These are phyloP conservation scores for Fraxinus quadrangulata DNA, from an alignment of 257 asterid species.

Conservation along the genomic window DNA sequence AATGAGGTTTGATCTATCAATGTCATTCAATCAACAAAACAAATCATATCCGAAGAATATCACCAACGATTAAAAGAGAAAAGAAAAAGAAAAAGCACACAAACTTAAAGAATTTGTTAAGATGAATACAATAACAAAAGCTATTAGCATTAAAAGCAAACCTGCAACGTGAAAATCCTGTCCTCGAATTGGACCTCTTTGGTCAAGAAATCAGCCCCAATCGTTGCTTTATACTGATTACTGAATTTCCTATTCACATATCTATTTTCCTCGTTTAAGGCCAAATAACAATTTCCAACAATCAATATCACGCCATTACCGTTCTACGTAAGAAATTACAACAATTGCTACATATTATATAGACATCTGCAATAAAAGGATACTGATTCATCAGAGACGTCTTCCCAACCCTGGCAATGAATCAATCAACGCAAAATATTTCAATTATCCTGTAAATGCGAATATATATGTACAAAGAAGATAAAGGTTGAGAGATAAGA, in stretches of 20 bases:
- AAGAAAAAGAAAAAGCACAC: background rate
- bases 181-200: conserved; percentile 31
- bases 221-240: conserved; percentile 35
- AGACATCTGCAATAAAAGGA: background rate
- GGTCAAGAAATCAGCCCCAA: conserved; percentile 36
- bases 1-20: background rate
- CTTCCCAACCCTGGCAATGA: conserved; percentile 48
- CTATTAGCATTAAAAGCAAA: conserved; percentile 1
- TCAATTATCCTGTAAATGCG: background rate
- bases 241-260: conserved; percentile 36
- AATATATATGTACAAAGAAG: background rate
- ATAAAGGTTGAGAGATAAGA: background rate
- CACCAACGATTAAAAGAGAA: background rate
- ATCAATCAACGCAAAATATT: background rate
- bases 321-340: conserved; percentile 1
- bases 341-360: background rate
- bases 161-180: conserved; percentile 36
- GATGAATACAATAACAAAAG: background rate
- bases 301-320: background rate
- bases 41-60: too few relatives aligned
- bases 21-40: background rate
- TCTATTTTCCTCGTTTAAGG: conserved; percentile 6
- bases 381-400: conserved; percentile 59
- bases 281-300: background rate
- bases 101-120: too few relatives aligned